A percentile compares a stretch with the other conserved stretches of the same genome.
These are phyloP conservation scores for Heterococcus sp. DNA, from an alignment of 108 stramenopile genomes.

Conservation along the genomic window DNA sequence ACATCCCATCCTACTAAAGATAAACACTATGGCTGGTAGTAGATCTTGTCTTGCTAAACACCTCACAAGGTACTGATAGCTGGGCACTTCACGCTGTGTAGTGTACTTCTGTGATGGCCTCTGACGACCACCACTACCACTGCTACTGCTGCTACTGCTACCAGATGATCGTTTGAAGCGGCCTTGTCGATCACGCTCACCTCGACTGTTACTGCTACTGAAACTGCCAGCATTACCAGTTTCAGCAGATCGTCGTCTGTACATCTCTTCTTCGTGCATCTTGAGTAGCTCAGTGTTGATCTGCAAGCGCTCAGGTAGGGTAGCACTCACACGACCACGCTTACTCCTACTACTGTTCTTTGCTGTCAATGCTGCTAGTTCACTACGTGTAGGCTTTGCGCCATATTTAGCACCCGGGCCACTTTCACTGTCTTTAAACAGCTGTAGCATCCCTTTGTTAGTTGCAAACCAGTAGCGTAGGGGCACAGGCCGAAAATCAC, in stretches of 20 bases:
- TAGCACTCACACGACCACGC: not conserved
- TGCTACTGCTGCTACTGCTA: not conserved
- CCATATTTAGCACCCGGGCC: constrained; percentile 51
- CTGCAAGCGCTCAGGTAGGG: constrained; percentile 12
- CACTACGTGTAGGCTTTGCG: not conserved
- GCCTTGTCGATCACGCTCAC: not conserved
- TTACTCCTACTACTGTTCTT: not conserved
- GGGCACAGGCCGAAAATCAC: constrained; percentile 51
- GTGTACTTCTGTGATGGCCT: not conserved
- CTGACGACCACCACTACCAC: constrained; percentile 8
- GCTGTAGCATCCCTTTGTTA: constrained; percentile 22
- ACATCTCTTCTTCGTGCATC: constrained; percentile 6
- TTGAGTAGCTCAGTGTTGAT: constrained; percentile 12
- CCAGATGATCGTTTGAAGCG: no score
- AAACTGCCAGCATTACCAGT: not conserved
- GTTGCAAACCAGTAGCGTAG: constrained; percentile 39
- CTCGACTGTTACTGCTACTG: no score
- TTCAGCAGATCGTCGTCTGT: not conserved
- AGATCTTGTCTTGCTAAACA: constrained; percentile 65
- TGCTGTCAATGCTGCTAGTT: not conserved
- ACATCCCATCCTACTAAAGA: constrained; percentile 83
- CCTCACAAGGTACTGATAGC: constrained; percentile 56
- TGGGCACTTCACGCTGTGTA: constrained; percentile 18
- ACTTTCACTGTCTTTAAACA: constrained; percentile 33
- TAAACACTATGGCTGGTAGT: constrained; percentile 87